Evolutionary conservation across 169 alveolate genomes (phyloP).

Genomic region (Plasmodium gallinaceum): DNA sequence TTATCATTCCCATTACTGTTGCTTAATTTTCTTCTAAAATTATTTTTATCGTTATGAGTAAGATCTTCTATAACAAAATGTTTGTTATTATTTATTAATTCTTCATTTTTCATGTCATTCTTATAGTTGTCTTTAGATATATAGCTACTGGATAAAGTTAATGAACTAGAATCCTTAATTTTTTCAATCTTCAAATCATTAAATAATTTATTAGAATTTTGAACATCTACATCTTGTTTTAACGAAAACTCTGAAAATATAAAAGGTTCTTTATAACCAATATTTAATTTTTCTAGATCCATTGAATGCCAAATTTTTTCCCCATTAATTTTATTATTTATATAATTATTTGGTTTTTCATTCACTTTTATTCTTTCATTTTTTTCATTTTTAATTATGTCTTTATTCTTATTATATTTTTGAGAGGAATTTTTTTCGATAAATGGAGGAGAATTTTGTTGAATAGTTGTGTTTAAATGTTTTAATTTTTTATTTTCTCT

Average conservation of each 20-base stretch:
- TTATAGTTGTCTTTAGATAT: slow-evolving; percentile 4
- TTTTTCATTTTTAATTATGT: neutral
- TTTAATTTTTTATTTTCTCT: neutral
- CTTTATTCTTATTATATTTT: slow-evolving; percentile 2
- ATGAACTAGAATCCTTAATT: neutral
- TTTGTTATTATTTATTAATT: neutral
- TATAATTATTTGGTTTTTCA: neutral
- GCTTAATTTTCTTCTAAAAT: neutral
- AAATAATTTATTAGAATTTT: neutral
- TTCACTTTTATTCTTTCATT: neutral
- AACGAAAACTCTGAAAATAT: slow-evolving; percentile 2
- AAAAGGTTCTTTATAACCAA: neutral
- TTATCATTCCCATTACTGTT: neutral
- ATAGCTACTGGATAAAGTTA: slow-evolving; percentile 5
- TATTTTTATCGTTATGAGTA: neutral
- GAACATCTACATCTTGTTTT: neutral
- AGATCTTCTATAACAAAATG: neutral
- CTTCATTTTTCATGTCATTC: neutral
- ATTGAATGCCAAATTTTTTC: neutral
- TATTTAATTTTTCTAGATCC: neutral
- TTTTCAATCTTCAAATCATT: slow-evolving; percentile 6
- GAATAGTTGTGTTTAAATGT: neutral
- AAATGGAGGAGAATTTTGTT: neutral
- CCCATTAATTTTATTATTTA: slow-evolving; percentile 4
- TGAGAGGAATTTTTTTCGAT: neutral